Evolutionary conservation across 2,329 filamentous ascomycete genomes (phyloP).

Genomic region (Emmonsiellopsis sp.): DNA sequence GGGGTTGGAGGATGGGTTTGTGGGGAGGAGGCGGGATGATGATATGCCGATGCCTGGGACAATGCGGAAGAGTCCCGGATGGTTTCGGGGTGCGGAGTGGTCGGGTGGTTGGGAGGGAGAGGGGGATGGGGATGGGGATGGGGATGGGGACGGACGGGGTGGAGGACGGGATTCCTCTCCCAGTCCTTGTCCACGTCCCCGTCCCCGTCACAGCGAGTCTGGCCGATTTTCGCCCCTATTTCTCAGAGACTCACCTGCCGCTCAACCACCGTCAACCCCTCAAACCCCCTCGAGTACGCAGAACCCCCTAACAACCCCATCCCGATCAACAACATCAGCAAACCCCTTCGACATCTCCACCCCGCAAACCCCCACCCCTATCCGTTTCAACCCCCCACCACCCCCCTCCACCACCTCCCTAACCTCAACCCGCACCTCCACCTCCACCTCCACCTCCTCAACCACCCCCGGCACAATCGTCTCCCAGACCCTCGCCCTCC

Average conservation of each 20-base stretch:
- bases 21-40: not conserved
- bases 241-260: not conserved
- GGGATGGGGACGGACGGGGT: not conserved
- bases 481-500: slow-evolving; percentile 21
- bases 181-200: too few relatives aligned
- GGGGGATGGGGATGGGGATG: not conserved
- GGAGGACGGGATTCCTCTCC: not conserved
- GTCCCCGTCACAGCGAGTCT: too few relatives aligned
- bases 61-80: not conserved
- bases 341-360: slow-evolving; percentile 4
- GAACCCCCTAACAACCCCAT: not conserved
- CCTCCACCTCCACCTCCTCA: slow-evolving; percentile 8
- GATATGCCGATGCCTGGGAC: not conserved
- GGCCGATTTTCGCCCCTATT: not conserved
- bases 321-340: not conserved
- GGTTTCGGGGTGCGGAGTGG: not conserved
- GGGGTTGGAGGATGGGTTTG: slow-evolving; percentile 25
- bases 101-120: not conserved
- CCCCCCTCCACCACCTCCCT: slow-evolving; percentile 13
- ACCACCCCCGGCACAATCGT: slow-evolving; percentile 18
- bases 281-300: not conserved
- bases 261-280: not conserved
- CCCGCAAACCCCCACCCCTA: slow-evolving; percentile 11
- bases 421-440: not conserved
- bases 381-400: slow-evolving; percentile 4